Conservation (phyloP, 139 green algal species). For the Chlamydomonas sphaeroides region DNA sequence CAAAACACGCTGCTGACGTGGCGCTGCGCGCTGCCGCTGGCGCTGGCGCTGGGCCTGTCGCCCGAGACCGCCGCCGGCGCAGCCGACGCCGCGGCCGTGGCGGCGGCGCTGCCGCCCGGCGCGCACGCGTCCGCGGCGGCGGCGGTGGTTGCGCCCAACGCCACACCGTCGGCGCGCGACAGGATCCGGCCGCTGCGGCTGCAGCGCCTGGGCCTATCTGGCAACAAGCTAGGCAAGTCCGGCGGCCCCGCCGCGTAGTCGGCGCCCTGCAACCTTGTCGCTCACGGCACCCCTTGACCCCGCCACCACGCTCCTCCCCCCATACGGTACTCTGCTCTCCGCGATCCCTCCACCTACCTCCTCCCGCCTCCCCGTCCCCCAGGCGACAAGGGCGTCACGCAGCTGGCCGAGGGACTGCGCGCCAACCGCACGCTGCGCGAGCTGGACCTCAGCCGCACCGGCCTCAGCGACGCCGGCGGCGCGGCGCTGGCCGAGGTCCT, state of each 20-base stretch:
- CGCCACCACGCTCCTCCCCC: too few relatives aligned
- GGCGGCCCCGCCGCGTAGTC: too few relatives aligned
- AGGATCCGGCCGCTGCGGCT: constrained; percentile 38
- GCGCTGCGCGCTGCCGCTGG: constrained; percentile 27
- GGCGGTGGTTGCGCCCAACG: background rate
- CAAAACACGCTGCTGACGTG: constrained; percentile 31
- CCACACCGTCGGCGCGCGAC: background rate
- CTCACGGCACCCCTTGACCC: too few relatives aligned
- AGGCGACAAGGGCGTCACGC: constrained; percentile 49
- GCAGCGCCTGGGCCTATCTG: constrained; percentile 34
- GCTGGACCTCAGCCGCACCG: constrained; percentile 48
- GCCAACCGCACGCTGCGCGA: constrained; percentile 43
- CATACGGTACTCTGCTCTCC: too few relatives aligned
- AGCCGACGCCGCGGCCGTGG: background rate
- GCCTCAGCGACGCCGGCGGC: constrained; percentile 44
- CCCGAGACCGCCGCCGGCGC: background rate
- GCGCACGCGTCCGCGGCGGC: background rate
- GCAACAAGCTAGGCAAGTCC: constrained; percentile 50
- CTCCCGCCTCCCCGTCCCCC: too few relatives aligned
- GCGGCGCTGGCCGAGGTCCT: constrained; percentile 33
- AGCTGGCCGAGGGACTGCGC: constrained; percentile 42
- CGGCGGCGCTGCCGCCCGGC: background rate
- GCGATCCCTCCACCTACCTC: too few relatives aligned
- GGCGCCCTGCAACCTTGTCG: too few relatives aligned
- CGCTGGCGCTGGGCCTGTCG: constrained; percentile 7